These are phyloP conservation scores for Curvularia sp. DNA, from an alignment of 2,329 filamentous ascomycete genomes.

Conservation along the genomic window DNA sequence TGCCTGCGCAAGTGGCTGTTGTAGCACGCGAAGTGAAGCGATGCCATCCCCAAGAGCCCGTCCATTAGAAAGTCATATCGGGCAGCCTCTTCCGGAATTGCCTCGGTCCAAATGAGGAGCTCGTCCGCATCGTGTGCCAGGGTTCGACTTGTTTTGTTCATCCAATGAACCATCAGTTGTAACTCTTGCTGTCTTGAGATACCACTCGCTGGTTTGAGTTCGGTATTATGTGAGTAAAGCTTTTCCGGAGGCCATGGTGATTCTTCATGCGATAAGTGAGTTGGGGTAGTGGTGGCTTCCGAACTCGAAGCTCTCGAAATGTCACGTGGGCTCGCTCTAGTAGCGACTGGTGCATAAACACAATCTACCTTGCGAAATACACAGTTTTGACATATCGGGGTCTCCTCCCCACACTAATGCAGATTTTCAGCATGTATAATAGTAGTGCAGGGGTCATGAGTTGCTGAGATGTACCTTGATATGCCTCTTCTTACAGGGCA, in stretches of 20 bases:
- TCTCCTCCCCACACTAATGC: slow-evolving; percentile 4
- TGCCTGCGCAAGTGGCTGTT: slow-evolving; percentile 8
- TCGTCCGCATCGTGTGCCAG: slow-evolving; percentile 5
- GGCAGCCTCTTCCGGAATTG: slow-evolving; percentile 15
- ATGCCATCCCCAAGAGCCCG: slow-evolving; percentile 16
- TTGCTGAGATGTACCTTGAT: slow-evolving; percentile 1
- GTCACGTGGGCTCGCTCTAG: neutral
- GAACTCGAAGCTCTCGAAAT: slow-evolving; percentile 2
- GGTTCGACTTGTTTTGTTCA: slow-evolving; percentile 8
- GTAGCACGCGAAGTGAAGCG: slow-evolving; percentile 17
- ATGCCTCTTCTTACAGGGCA: slow-evolving; percentile 6
- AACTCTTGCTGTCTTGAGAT: slow-evolving; percentile 6
- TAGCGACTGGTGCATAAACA: neutral
- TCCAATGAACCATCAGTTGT: slow-evolving; percentile 3
- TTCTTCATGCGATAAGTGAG: neutral
- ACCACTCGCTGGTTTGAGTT: neutral
- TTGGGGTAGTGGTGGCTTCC: neutral
- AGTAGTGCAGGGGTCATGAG: neutral
- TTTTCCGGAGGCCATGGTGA: neutral
- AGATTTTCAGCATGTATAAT: neutral
- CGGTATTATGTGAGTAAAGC: neutral
- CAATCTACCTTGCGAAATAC: slow-evolving; percentile 3
- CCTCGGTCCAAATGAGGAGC: slow-evolving; percentile 8
- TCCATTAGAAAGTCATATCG: slow-evolving; percentile 18
- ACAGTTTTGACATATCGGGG: neutral